Evolutionary conservation across 352 stramenopile species (phyloP), one percentile per base, ranked within the genome.

Genomic region (Pythium chondricola): DNA sequence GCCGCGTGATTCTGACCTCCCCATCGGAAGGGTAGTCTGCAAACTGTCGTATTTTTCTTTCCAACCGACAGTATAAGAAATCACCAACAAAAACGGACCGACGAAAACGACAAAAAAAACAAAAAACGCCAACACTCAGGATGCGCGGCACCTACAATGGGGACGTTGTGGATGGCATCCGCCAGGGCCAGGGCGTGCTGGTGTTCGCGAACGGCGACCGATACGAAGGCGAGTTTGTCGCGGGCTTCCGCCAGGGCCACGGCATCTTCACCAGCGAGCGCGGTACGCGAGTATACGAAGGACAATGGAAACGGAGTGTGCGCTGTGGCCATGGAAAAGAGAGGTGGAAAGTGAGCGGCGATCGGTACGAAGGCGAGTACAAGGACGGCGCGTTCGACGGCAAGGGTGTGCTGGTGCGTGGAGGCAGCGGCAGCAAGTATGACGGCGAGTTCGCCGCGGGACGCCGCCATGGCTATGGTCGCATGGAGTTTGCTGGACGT

Each of bases 291-390:
- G 57, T 80, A 16, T 87, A 82, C 43, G 74, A 87, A 1, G 77
- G 77, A 7, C 59, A 83, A n/a, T 89, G 77, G 77, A 22, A 32
- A 10, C 65, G 69, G 17, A 77, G 77, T 24, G 58, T 75, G 37
- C 67, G 63, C n/a, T 61, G 85, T 44, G 77, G 77, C 18, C 8
- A 48, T 0, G 77, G 77, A 5, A 85, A 79, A 45, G 74, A 87
- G 48, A 48, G 48, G 21, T 89, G 74, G 71, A 22, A 69, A n/a
- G 30, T 20, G 10, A 80, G 37, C 14, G 71, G 71, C 8, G 70
- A 86, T 33, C 57, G 69, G 13, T 89, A 89, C 52, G 74, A 86
- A 56, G 74, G 77, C 27, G 68, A 80, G 46, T 89, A 78, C 47
- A 39, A 70, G 11, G 58, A 71, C 27, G 77, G 83, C 30, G 48